Evolutionary conservation across 2,329 filamentous ascomycete genomes (phyloP), one percentile per base, ranked within the genome.

Genomic region (Botryosphaeria agaves): DNA sequence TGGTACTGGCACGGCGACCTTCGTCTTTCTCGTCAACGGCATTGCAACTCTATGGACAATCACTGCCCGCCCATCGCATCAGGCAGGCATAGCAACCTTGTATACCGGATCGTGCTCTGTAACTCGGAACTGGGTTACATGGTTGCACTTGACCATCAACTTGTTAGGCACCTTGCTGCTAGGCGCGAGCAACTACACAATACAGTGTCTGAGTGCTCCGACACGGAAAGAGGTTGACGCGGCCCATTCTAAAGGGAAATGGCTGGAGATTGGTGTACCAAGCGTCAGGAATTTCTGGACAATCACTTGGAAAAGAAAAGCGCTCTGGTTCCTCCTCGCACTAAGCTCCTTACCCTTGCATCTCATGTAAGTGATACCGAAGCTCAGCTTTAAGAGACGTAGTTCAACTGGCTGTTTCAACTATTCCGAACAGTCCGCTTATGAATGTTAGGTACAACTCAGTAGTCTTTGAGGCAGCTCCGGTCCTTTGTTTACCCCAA

Each of bases 101-200:
- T n/a, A n/a, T n/a, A n/a, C n/a, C n/a, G n/a, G n/a, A n/a, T n/a
- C n/a, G n/a, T n/a, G n/a, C n/a, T n/a, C n/a, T n/a, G n/a, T n/a
- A n/a, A n/a, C n/a, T n/a, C n/a, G n/a, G n/a, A n/a, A n/a, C n/a
- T n/a, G n/a, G n/a, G n/a, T n/a, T n/a, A n/a, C n/a, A n/a, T n/a
- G n/a, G n/a, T n/a, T 61, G 0, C 62, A 68, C 42, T 39, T 67
- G 16, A 33, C 55, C 3, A 58, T 69, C 40, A 69, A 69, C 43
- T 33, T 52, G 1, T 43, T 65, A 18, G 54, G 55, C 18, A 64
- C 61, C 0, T 32, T 53, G 1, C 34, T 66, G 11, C 49, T 67
- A 1, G 51, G 53, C 2, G 59, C 59, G 4, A 61, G 56, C 23
- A 66, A 64, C 39, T 66, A 62, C 34, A 57, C 52, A 32, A 66